Conservation (phyloP, 805 yeast species). For the Yarrowia sp. region DNA sequence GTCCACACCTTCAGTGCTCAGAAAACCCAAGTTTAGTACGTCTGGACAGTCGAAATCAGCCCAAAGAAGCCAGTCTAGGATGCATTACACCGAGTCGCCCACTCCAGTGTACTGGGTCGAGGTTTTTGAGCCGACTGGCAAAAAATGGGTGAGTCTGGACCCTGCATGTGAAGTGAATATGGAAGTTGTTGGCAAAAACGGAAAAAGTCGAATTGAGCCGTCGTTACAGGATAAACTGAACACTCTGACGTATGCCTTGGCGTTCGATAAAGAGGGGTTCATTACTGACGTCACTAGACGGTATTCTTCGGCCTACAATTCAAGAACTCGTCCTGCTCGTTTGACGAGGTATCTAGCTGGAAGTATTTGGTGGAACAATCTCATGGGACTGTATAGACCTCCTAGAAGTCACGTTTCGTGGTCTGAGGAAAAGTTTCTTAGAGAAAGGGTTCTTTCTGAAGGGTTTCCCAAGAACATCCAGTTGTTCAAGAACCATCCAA, state of each 20-base stretch:
- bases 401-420: constrained; percentile 45
- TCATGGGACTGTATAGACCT: constrained; percentile 51
- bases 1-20: background rate
- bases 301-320: constrained; percentile 72
- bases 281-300: constrained; percentile 86
- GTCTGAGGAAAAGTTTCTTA: constrained; percentile 67
- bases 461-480: constrained; percentile 86
- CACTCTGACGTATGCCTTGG: constrained; percentile 75
- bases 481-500: constrained; percentile 87
- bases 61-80: constrained; percentile 16
- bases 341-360: constrained; percentile 66
- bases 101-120: constrained; percentile 93
- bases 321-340: constrained; percentile 76
- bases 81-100: constrained; percentile 41
- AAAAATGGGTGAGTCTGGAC: constrained; percentile 86
- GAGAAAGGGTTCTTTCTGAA: constrained; percentile 66
- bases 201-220: constrained; percentile 73
- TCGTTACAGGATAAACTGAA: constrained; percentile 65
- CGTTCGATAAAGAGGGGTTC: constrained; percentile 69
- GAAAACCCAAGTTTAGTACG: constrained; percentile 18
- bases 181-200: constrained; percentile 60
- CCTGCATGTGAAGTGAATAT: constrained; percentile 70
- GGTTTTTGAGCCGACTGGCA: constrained; percentile 79
- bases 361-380: constrained; percentile 64
- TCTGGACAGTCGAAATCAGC: constrained; percentile 28